Conservation (phyloP, 1,139 yeast genomes). For the Pneumocystis carinii region DNA sequence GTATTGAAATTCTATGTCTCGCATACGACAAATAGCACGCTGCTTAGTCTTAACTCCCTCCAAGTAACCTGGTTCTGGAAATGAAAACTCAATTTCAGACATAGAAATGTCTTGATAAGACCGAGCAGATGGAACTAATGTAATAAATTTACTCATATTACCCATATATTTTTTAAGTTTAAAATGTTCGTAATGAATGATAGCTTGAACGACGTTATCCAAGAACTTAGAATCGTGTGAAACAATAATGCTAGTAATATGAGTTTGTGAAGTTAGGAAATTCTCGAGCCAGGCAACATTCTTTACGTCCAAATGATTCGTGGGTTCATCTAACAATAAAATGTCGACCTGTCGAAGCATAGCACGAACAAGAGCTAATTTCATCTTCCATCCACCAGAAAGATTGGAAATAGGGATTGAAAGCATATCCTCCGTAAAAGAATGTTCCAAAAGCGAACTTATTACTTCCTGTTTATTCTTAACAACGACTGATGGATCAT, state of each 20-base stretch:
- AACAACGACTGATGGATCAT: constrained; percentile 29
- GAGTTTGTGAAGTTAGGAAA: constrained; percentile 66
- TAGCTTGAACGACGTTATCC: constrained; percentile 91
- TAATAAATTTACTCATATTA: constrained; percentile 81
- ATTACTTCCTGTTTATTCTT: constrained; percentile 60
- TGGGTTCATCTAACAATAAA: constrained; percentile 96
- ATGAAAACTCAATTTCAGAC: constrained; percentile 86
- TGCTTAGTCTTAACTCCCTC: constrained; percentile 93
- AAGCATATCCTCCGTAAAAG: constrained; percentile 71
- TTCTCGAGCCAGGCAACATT: constrained; percentile 98
- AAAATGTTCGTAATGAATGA: constrained; percentile 90
- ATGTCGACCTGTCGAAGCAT: constrained; percentile 97
- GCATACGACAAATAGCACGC: constrained; percentile 85
- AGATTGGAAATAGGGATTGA: constrained; percentile 74
- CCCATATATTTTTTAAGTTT: constrained; percentile 93
- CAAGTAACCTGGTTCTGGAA: constrained; percentile 95
- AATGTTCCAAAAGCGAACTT: constrained; percentile 67
- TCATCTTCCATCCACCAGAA: constrained; percentile 99
- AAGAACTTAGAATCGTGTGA: constrained; percentile 96
- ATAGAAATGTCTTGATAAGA: constrained; percentile 92
- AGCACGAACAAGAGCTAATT: constrained; percentile 97
- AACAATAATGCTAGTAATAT: constrained; percentile 86
- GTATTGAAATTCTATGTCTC: constrained; percentile 71
- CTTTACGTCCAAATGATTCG: constrained; percentile 98
- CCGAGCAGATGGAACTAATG: constrained; percentile 88